Percentiles rank a stretch among this genome's conserved stretches.
These are phyloP conservation scores for Vicia sativa DNA, from an alignment of 306 rosid species.

Conservation along the genomic window DNA sequence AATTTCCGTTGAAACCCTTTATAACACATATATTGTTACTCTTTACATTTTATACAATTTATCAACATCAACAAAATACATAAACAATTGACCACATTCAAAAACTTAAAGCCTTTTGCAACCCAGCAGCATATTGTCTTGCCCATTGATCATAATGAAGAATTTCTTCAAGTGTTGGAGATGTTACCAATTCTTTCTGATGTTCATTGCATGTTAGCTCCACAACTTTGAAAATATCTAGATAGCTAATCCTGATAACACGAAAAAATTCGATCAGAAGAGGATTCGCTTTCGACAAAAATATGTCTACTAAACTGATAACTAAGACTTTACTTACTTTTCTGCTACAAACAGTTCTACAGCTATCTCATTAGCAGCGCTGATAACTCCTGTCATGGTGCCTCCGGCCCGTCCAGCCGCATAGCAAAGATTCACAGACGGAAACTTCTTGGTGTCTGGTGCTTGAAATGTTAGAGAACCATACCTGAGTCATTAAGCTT, in stretches of 20 bases:
- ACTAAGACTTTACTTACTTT: constrained; percentile 44
- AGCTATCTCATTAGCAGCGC: constrained; percentile 96
- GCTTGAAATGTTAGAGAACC: constrained; percentile 79
- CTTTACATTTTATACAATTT: constrained; percentile 22
- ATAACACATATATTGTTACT: neutral
- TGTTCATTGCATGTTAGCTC: constrained; percentile 82
- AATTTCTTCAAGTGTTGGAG: constrained; percentile 90
- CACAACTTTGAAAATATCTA: constrained; percentile 85
- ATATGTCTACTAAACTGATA: neutral
- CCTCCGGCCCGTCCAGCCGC: constrained; percentile 96
- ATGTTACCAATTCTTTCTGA: constrained; percentile 53
- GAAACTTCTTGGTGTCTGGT: constrained; percentile 82
- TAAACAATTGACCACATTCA: constrained; percentile 27
- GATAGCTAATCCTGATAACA: constrained; percentile 68
- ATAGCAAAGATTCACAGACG: constrained; percentile 85
- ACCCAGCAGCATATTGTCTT: constrained; percentile 64
- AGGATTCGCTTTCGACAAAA: neutral
- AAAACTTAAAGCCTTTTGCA: constrained; percentile 49
- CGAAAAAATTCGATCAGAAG: neutral
- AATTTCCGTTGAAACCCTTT: neutral
- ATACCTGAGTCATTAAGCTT: constrained; percentile 54
- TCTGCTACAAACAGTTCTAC: constrained; percentile 85
- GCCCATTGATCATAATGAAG: constrained; percentile 88
- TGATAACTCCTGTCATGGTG: constrained; percentile 94
- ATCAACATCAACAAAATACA: constrained; percentile 14